Conservation (phyloP, 176 grass and related monocot species). For the Rhynchospora breviuscula region DNA sequence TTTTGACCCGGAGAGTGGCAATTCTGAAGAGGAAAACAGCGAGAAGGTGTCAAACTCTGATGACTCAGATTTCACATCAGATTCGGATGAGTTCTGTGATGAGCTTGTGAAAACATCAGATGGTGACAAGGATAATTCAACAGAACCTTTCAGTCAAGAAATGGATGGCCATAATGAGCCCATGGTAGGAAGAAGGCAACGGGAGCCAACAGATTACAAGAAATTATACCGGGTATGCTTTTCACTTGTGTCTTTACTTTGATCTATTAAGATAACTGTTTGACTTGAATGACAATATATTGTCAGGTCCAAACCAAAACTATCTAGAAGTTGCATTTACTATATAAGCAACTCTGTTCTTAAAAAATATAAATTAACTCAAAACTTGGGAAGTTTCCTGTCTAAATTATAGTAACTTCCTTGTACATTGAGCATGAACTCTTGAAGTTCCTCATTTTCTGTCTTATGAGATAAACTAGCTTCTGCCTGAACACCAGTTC, state of each 20-base stretch:
- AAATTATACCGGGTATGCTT: constrained; percentile 84
- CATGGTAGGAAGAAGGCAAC: constrained; percentile 46
- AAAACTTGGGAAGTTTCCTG: not conserved
- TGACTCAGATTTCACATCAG: constrained; percentile 85
- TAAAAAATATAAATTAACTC: not conserved
- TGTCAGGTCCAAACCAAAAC: constrained; percentile 17
- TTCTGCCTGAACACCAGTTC: not conserved
- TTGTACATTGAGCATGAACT: not conserved
- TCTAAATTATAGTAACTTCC: not conserved
- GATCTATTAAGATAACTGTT: constrained; percentile 20
- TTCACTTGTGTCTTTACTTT: too few relatives aligned
- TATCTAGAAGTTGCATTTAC: not conserved
- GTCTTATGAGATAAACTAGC: not conserved
- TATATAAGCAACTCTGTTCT: not conserved
- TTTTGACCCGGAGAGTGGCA: constrained; percentile 56
- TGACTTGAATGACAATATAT: constrained; percentile 9
- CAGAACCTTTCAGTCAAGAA: constrained; percentile 37
- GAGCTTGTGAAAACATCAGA: constrained; percentile 58
- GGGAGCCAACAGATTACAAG: constrained; percentile 75
- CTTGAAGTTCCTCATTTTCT: not conserved
- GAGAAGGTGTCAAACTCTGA: constrained; percentile 39
- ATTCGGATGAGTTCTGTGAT: constrained; percentile 85
- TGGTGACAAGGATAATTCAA: constrained; percentile 31
- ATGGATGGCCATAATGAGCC: constrained; percentile 22
- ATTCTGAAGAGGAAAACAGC: constrained; percentile 51